Evolutionary conservation across 306 rosid species (phyloP).

Genomic region (Lathyrus aphaca): DNA sequence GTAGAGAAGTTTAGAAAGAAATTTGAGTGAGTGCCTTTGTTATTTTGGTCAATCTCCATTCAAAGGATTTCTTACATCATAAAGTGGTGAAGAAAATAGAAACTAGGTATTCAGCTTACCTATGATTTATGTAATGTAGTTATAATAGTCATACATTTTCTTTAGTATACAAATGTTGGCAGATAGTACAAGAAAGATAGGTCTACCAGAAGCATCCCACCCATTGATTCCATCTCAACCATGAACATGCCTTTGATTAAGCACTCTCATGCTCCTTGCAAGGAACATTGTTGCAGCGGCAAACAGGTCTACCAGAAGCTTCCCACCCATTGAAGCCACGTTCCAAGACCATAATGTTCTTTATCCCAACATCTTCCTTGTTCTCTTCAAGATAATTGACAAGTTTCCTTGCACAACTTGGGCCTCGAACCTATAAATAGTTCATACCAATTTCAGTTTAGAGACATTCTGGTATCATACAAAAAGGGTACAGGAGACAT

Average conservation of each 20-base stretch:
- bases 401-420: slow-evolving; percentile 75
- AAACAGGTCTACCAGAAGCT: slow-evolving; percentile 85
- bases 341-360: slow-evolving; percentile 79
- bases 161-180: slow-evolving; percentile 30
- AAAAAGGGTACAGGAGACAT: slow-evolving; percentile 4
- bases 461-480: slow-evolving; percentile 10
- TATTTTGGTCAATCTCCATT: slow-evolving; percentile 23
- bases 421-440: slow-evolving; percentile 85
- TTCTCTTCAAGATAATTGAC: slow-evolving; percentile 66
- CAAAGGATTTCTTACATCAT: slow-evolving; percentile 16
- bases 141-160: slow-evolving; percentile 19
- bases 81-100: slow-evolving; percentile 21
- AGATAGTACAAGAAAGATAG: slow-evolving; percentile 9
- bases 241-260: slow-evolving; percentile 24
- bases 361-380: slow-evolving; percentile 78
- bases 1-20: slow-evolving; percentile 29
- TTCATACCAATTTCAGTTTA: slow-evolving; percentile 25
- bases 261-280: slow-evolving; percentile 61
- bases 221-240: slow-evolving; percentile 29
- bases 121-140: slow-evolving; percentile 22
- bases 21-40: neutral
- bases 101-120: slow-evolving; percentile 36
- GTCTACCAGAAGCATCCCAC: slow-evolving; percentile 18
- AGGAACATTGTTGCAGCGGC: slow-evolving; percentile 70
- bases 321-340: slow-evolving; percentile 98